These are phyloP conservation scores for Penicillium nucicola DNA, from an alignment of 495 filamentous ascomycete genomes.

Conservation along the genomic window DNA sequence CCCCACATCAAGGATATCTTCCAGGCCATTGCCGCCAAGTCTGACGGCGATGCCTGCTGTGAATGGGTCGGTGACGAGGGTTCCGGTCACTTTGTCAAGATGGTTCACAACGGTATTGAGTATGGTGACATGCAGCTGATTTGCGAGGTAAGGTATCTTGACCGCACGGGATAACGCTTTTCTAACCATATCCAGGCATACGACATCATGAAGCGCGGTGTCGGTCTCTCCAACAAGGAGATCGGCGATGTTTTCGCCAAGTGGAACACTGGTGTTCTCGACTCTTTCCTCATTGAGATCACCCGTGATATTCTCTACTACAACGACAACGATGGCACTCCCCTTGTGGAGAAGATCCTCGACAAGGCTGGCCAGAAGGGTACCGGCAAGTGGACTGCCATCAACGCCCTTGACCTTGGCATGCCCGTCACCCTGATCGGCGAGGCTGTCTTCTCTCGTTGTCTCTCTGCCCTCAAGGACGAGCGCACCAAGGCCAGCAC, in stretches of 20 bases:
- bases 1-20: slow-evolving; percentile 98
- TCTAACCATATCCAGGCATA: slow-evolving; percentile 65
- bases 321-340: slow-evolving; percentile 86
- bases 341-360: slow-evolving; percentile 97
- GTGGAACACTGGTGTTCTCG: slow-evolving; percentile 98
- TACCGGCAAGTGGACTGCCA: slow-evolving; percentile 99
- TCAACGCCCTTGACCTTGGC: slow-evolving; percentile 96
- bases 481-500: slow-evolving; percentile 83
- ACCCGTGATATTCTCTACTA: slow-evolving; percentile 96
- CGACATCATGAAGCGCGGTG: slow-evolving; percentile 97
- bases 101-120: slow-evolving; percentile 99
- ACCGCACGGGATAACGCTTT: background rate
- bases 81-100: slow-evolving; percentile 99
- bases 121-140: slow-evolving; percentile 99
- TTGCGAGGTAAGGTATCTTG: slow-evolving; percentile 68
- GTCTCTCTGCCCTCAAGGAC: slow-evolving; percentile 87
- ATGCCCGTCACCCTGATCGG: slow-evolving; percentile 99
- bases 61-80: slow-evolving; percentile 99
- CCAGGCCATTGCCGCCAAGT: slow-evolving; percentile 96
- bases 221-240: slow-evolving; percentile 80
- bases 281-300: slow-evolving; percentile 99
- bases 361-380: slow-evolving; percentile 99
- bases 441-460: slow-evolving; percentile 93
- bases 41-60: slow-evolving; percentile 93
- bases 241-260: slow-evolving; percentile 90